phyloP scores from a whole-genome alignment of 2,329 filamentous ascomycete species.

The Xylaria sp. region DNA sequence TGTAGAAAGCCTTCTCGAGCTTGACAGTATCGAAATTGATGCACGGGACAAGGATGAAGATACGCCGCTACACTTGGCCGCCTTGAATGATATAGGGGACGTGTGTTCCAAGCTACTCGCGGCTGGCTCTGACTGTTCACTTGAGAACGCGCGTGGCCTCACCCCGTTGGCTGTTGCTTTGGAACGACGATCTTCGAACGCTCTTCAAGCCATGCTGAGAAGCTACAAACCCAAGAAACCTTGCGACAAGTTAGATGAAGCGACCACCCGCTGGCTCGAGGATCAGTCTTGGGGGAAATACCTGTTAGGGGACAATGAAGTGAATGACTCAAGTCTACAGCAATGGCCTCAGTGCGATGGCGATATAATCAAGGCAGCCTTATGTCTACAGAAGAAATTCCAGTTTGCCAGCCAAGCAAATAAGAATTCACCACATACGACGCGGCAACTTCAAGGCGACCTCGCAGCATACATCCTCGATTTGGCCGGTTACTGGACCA shows the following conservation, averaged over 20 bases:
- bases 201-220: conserved; percentile 6
- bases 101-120: conserved; percentile 13
- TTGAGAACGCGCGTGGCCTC: conserved; percentile 11
- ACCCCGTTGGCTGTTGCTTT: conserved; percentile 17
- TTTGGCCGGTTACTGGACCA: conserved; percentile 16
- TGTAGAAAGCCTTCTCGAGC: conserved; percentile 17
- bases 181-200: conserved; percentile 1
- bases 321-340: too few relatives aligned
- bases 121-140: not conserved
- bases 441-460: not conserved
- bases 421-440: not conserved
- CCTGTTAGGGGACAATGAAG: not conserved
- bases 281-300: conserved; percentile 18
- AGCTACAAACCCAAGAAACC: not conserved
- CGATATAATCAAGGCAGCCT: conserved; percentile 12
- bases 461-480: conserved; percentile 24
- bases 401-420: not conserved
- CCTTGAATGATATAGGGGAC: conserved; percentile 19
- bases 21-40: conserved; percentile 15
- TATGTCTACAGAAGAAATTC: conserved; percentile 12
- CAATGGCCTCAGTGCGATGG: too few relatives aligned
- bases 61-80: conserved; percentile 22
- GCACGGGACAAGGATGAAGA: conserved; percentile 13
- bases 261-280: conserved; percentile 10
- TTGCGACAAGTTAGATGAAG: not conserved